Evolutionary conservation across 768 basidiomycete genomes (phyloP).

Genomic region (Amanita subjunquillea): DNA sequence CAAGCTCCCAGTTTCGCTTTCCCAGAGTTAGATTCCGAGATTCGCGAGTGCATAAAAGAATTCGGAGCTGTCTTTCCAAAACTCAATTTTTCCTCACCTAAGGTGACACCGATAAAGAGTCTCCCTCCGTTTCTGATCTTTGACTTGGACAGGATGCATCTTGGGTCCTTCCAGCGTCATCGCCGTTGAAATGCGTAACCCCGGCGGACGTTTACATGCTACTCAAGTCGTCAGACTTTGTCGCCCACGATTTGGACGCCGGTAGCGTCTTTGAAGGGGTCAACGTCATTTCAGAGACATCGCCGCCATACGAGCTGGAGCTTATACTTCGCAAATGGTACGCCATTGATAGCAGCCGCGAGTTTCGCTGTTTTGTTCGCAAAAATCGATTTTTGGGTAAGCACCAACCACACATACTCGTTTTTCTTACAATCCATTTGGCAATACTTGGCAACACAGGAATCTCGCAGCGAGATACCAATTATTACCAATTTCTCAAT

Average conservation of each 20-base stretch:
- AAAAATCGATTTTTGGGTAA: slow-evolving; percentile 61
- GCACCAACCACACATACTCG: slow-evolving; percentile 13
- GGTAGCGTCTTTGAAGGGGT: slow-evolving; percentile 59
- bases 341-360: slow-evolving; percentile 70
- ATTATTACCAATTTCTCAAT: slow-evolving; percentile 82
- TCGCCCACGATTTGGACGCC: slow-evolving; percentile 63
- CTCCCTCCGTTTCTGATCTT: background rate
- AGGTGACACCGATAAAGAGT: slow-evolving; percentile 32
- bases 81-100: slow-evolving; percentile 93
- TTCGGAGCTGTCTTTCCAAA: slow-evolving; percentile 92
- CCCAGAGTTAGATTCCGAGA: slow-evolving; percentile 69
- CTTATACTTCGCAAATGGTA: slow-evolving; percentile 90
- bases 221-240: slow-evolving; percentile 88
- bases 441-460: slow-evolving; percentile 27
- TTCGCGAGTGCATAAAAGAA: slow-evolving; percentile 49
- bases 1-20: slow-evolving; percentile 45
- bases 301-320: slow-evolving; percentile 51
- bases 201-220: slow-evolving; percentile 88
- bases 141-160: slow-evolving; percentile 63
- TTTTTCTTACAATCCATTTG: background rate
- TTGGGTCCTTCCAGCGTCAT: slow-evolving; percentile 79
- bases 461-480: slow-evolving; percentile 80
- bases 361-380: slow-evolving; percentile 87
- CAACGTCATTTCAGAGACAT: background rate
- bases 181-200: slow-evolving; percentile 77